These are phyloP conservation scores for Aulographum hederae DNA, from an alignment of 2,329 filamentous ascomycete genomes.

Conservation along the genomic window DNA sequence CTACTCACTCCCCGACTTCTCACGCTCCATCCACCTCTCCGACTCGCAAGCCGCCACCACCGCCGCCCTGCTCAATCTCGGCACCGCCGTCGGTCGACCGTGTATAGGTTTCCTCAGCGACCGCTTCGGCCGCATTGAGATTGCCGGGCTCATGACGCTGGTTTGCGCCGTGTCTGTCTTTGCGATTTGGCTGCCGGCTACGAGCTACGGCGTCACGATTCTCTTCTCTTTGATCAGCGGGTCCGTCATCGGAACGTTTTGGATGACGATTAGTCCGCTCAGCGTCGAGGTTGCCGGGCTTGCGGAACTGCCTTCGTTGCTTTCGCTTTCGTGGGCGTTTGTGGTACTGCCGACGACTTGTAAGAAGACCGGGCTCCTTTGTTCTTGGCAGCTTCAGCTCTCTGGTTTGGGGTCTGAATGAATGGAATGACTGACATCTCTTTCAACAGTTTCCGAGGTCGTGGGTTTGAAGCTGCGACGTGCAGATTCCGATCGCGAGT, in stretches of 20 bases:
- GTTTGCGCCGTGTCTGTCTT: conserved; percentile 20
- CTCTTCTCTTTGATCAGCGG: conserved; percentile 26
- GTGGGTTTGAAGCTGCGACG: background rate
- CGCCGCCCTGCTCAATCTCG: conserved; percentile 27
- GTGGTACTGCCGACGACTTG: conserved; percentile 19
- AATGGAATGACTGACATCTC: too few relatives aligned
- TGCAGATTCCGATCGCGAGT: background rate
- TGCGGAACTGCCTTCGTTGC: conserved; percentile 19
- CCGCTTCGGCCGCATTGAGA: conserved; percentile 23
- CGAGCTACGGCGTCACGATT: conserved; percentile 21
- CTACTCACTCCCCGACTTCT: conserved; percentile 29
- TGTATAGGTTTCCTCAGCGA: conserved; percentile 27
- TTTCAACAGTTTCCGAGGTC: too few relatives aligned
- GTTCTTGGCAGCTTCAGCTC: too few relatives aligned
- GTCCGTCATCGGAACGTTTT: conserved; percentile 28
- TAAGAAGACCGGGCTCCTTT: too few relatives aligned
- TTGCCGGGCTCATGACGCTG: conserved; percentile 21
- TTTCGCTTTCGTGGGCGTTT: conserved; percentile 20
- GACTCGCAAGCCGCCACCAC: conserved; percentile 20
- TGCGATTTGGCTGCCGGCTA: conserved; percentile 28
- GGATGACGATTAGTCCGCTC: conserved; percentile 23
- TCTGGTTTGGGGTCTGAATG: too few relatives aligned
- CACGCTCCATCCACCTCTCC: conserved; percentile 22
- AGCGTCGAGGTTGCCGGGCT: conserved; percentile 23
- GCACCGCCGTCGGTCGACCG: conserved; percentile 28